Conservation (phyloP, 2,329 filamentous ascomycete species). For the Penicillium paneum region DNA sequence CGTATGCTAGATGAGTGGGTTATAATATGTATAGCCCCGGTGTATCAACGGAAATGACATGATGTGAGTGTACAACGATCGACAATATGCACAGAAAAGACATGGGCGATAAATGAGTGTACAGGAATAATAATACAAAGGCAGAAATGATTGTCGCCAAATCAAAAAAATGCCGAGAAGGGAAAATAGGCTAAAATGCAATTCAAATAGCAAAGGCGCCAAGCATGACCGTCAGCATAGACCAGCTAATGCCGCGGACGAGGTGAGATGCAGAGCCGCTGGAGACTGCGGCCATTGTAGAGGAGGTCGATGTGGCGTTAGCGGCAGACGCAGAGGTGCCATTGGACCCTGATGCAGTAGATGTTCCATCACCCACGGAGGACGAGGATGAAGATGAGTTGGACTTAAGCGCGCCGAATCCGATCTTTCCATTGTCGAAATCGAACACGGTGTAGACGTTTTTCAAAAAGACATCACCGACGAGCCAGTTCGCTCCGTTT, state of each 20-base stretch:
- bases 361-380: conserved; percentile 16
- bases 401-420: conserved; percentile 28
- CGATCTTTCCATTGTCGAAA: conserved; percentile 54
- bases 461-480: conserved; percentile 83
- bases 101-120: not conserved
- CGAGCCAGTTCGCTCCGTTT: conserved; percentile 65
- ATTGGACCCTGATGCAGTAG: conserved; percentile 10
- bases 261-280: conserved; percentile 14
- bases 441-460: conserved; percentile 89
- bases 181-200: conserved; percentile 2
- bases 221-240: conserved; percentile 14
- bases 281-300: conserved; percentile 2
- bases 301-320: conserved; percentile 7
- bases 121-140: conserved; percentile 1
- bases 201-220: conserved; percentile 14
- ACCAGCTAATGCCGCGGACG: conserved; percentile 13
- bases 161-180: conserved; percentile 1
- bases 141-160: conserved; percentile 2
- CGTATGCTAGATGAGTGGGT: not conserved
- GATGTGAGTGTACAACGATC: not conserved
- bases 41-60: conserved; percentile 6
- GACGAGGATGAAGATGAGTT: not conserved
- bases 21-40: not conserved
- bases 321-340: conserved; percentile 5
- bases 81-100: conserved; percentile 1